A percentile compares a stretch with the other conserved stretches of the same genome.
Conservation (phyloP, 2,329 filamentous ascomycete species). For the Colletotrichum abscissum region DNA sequence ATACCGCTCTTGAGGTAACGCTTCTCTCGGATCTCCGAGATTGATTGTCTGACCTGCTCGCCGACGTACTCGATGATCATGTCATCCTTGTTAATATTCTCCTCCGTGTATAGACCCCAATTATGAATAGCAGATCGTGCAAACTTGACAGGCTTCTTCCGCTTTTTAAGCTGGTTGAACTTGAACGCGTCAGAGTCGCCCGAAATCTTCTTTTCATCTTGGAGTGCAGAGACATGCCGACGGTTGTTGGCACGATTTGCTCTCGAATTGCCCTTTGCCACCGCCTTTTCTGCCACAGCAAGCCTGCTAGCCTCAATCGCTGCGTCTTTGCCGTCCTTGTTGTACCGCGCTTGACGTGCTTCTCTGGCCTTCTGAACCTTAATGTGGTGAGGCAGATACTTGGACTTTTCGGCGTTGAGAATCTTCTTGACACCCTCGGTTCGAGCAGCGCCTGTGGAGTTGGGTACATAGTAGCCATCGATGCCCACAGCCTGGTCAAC, state of each 20-base stretch:
- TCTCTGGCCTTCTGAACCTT: conserved; percentile 93
- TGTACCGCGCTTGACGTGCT: conserved; percentile 83
- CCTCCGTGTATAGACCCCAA: conserved; percentile 97
- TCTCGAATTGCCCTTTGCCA: conserved; percentile 89
- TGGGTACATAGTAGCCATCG: conserved; percentile 83
- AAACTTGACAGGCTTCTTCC: conserved; percentile 99
- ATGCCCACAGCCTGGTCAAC: conserved; percentile 55
- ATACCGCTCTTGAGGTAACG: conserved; percentile 96
- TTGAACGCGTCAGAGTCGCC: conserved; percentile 92
- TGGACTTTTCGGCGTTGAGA: conserved; percentile 95
- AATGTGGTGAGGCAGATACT: conserved; percentile 97
- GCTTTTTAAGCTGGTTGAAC: conserved; percentile 99
- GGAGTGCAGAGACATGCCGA: conserved; percentile 92
- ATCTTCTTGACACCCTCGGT: conserved; percentile 97
- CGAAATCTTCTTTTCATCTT: conserved; percentile 90
- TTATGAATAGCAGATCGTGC: conserved; percentile 98
- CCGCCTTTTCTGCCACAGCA: conserved; percentile 78
- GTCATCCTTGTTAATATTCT: conserved; percentile 96
- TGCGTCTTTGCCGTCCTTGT: conserved; percentile 75
- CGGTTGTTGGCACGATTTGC: conserved; percentile 97
- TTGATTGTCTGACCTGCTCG: conserved; percentile 95
- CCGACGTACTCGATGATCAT: conserved; percentile 99
- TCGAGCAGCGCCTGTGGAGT: conserved; percentile 84
- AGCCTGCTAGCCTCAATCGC: conserved; percentile 79
- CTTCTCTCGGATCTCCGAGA: conserved; percentile 94